A percentile compares a stretch with the other conserved stretches of the same genome.
phyloP scores from a whole-genome alignment of 2,329 filamentous ascomycete genomes.

The Cladosporium oxysporum region DNA sequence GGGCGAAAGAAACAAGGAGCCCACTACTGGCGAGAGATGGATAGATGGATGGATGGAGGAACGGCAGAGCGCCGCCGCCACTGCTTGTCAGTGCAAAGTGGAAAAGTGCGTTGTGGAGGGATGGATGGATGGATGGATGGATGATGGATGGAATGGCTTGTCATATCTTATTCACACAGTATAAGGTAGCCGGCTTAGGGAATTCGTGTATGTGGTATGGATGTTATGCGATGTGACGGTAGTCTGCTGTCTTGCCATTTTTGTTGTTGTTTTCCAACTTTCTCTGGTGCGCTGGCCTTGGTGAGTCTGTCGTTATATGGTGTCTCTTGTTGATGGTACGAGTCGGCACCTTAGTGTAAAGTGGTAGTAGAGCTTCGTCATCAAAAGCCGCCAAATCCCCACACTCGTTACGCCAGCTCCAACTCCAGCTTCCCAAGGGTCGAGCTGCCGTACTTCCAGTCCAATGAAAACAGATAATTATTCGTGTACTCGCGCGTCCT shows the following conservation, averaged over 20 bases:
- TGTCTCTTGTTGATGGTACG: too few relatives aligned
- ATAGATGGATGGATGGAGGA: not conserved
- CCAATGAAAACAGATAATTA: not conserved
- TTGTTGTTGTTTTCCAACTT: too few relatives aligned
- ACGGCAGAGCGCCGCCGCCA: not conserved
- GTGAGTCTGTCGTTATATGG: too few relatives aligned
- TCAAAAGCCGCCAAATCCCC: not conserved
- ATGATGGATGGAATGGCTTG: not conserved
- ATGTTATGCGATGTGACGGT: not conserved
- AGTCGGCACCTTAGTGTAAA: too few relatives aligned
- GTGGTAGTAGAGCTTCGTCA: constrained; percentile 8
- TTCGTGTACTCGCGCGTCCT: not conserved
- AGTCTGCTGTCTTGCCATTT: too few relatives aligned
- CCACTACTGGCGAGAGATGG: not conserved
- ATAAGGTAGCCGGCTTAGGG: not conserved
- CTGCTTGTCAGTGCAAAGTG: not conserved
- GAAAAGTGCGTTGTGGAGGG: not conserved
- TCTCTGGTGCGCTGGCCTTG: too few relatives aligned
- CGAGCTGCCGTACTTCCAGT: not conserved
- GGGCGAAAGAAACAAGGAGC: not conserved
- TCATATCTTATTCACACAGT: constrained; percentile 4
- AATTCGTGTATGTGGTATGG: constrained; percentile 7
- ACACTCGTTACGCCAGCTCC: not conserved
- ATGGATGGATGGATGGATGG: not conserved
- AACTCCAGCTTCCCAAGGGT: not conserved